Conservation (phyloP, 192 early-diverging fungal genomes). For the Radiomyces spectabilis region DNA sequence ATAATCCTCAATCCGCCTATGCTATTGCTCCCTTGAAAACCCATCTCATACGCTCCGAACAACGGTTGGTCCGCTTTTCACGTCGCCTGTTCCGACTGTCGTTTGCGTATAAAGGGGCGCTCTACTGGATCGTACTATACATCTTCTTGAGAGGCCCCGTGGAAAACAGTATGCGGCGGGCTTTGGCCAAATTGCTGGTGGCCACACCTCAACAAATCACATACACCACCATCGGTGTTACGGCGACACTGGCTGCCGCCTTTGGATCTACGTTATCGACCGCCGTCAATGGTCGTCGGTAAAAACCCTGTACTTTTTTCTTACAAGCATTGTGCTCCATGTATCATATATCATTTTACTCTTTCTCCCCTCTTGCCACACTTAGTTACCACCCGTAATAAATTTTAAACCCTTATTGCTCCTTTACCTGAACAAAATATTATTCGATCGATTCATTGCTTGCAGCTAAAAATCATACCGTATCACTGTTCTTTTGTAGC, state of each 20-base stretch:
- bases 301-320: too few relatives aligned
- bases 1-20: conserved; percentile 18
- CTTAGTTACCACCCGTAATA: too few relatives aligned
- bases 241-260: conserved; percentile 10
- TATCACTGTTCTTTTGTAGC: too few relatives aligned
- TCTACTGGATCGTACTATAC: conserved; percentile 26
- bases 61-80: conserved; percentile 3
- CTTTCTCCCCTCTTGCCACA: too few relatives aligned
- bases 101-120: conserved; percentile 20
- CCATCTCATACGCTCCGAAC: conserved; percentile 11
- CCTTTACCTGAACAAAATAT: too few relatives aligned
- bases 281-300: too few relatives aligned
- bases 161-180: conserved; percentile 9
- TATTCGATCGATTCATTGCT: too few relatives aligned
- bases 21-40: conserved; percentile 11
- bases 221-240: conserved; percentile 18
- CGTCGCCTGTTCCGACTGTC: conserved; percentile 13
- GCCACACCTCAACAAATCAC: conserved; percentile 3
- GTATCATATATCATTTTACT: too few relatives aligned
- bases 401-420: too few relatives aligned
- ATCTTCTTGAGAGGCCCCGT: conserved; percentile 19
- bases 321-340: too few relatives aligned
- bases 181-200: conserved; percentile 2
- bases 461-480: too few relatives aligned
- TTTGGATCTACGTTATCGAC: neutral